A percentile compares a stretch with the other conserved stretches of the same genome.
Evolutionary conservation across 192 early-diverging fungal genomes (phyloP).

Genomic region (Podila epicladia): DNA sequence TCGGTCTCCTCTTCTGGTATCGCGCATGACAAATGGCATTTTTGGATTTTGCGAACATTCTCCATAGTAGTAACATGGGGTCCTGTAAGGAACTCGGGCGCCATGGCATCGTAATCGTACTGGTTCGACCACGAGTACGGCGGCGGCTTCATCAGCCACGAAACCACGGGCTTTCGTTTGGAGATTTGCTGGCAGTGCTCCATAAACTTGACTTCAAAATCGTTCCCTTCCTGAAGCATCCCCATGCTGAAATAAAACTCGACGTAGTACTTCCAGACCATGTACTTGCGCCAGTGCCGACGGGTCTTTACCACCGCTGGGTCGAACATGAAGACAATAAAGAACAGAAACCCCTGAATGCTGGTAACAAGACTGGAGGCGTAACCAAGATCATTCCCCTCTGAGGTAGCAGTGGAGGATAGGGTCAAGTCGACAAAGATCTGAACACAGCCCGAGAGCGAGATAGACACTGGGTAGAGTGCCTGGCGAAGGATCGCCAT

Average conservation of each 20-base stretch:
- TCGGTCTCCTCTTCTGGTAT: slow-evolving; percentile 4
- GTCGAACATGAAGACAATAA: slow-evolving; percentile 43
- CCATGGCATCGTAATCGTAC: slow-evolving; percentile 21
- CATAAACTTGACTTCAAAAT: slow-evolving; percentile 28
- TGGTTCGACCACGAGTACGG: slow-evolving; percentile 42
- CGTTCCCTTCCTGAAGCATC: slow-evolving; percentile 31
- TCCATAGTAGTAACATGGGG: not conserved
- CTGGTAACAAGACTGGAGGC: slow-evolving; percentile 22
- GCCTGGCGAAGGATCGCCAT: slow-evolving; percentile 42
- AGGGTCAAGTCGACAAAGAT: slow-evolving; percentile 39
- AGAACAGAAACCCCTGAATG: slow-evolving; percentile 44
- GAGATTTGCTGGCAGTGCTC: slow-evolving; percentile 9
- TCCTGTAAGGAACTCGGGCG: slow-evolving; percentile 33
- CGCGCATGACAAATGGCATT: not conserved
- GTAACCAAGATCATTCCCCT: slow-evolving; percentile 1
- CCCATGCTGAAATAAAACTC: slow-evolving; percentile 47
- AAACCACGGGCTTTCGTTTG: slow-evolving; percentile 5
- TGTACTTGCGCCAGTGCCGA: slow-evolving; percentile 31
- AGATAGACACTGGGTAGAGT: slow-evolving; percentile 38
- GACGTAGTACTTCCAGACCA: slow-evolving; percentile 42
- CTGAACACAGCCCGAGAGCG: slow-evolving; percentile 35
- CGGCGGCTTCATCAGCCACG: slow-evolving; percentile 22
- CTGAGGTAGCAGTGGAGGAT: not conserved
- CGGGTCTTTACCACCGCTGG: slow-evolving; percentile 38
- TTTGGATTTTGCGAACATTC: not conserved